A percentile compares a stretch with the other conserved stretches of the same genome.
phyloP scores from a whole-genome alignment of 306 rosid genomes.

The Dryas drummondii region DNA sequence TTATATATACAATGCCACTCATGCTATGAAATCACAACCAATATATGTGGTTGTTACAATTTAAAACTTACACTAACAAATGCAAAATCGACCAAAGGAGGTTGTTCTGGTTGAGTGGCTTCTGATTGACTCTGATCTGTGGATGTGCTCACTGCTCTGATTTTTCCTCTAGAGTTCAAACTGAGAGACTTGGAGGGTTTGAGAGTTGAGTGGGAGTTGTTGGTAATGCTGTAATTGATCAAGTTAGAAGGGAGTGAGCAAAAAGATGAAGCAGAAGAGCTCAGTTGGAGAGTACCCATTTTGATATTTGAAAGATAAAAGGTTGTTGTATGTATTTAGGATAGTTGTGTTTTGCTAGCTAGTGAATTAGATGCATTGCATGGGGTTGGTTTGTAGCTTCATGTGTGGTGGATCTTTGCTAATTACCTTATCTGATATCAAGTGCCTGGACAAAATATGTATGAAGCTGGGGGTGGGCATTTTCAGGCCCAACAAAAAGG shows the following conservation, averaged over 20 bases:
- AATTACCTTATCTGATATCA: constrained; percentile 48
- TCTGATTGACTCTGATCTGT: constrained; percentile 48
- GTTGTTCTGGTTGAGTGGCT: constrained; percentile 42
- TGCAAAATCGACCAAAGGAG: constrained; percentile 62
- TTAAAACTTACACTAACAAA: constrained; percentile 64
- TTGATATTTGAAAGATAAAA: neutral
- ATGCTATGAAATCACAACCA: too few relatives aligned
- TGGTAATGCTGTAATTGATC: constrained; percentile 34
- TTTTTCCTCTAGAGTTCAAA: constrained; percentile 31
- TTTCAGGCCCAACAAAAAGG: neutral
- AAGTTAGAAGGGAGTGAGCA: constrained; percentile 37
- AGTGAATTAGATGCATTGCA: constrained; percentile 19
- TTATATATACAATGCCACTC: neutral
- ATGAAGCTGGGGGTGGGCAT: too few relatives aligned
- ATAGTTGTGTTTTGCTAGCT: neutral
- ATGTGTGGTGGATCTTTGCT: constrained; percentile 31
- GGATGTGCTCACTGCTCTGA: constrained; percentile 61
- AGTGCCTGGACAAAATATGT: neutral
- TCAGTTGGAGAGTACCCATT: constrained; percentile 53
- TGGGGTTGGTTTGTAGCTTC: neutral
- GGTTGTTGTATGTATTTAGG: neutral
- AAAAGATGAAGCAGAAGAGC: constrained; percentile 36
- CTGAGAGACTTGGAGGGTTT: constrained; percentile 29
- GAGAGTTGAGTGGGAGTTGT: constrained; percentile 31
- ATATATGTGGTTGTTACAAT: too few relatives aligned